phyloP scores from a whole-genome alignment of 2,329 filamentous ascomycete genomes.

The Davidsoniella eucalypti region DNA sequence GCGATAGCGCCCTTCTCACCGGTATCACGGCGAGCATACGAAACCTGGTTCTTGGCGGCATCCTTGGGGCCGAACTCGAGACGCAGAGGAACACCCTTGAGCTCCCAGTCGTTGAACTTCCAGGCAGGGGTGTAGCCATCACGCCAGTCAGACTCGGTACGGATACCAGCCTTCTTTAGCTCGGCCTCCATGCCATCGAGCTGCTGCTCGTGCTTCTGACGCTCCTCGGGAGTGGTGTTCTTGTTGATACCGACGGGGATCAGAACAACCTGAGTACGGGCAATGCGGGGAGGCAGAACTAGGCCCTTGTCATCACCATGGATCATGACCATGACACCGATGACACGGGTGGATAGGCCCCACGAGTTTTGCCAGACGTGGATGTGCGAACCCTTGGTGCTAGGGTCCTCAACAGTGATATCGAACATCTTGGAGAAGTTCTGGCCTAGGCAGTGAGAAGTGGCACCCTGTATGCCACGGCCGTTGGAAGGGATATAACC shows the following conservation, averaged over 20 bases:
- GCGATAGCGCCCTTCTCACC: constrained; percentile 68
- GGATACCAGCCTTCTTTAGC: constrained; percentile 57
- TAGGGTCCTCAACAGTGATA: constrained; percentile 89
- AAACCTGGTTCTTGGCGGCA: constrained; percentile 68
- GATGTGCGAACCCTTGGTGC: constrained; percentile 61
- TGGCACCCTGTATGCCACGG: constrained; percentile 89
- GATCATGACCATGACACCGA: constrained; percentile 98
- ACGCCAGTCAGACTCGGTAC: constrained; percentile 66
- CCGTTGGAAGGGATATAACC: constrained; percentile 93
- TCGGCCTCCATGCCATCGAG: constrained; percentile 53
- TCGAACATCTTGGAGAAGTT: constrained; percentile 99
- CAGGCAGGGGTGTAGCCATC: constrained; percentile 88
- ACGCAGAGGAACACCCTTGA: constrained; percentile 85
- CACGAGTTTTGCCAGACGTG: constrained; percentile 98
- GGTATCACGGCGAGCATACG: constrained; percentile 73
- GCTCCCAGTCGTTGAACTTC: constrained; percentile 99
- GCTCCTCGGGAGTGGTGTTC: constrained; percentile 67
- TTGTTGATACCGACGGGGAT: constrained; percentile 88
- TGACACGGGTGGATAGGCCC: constrained; percentile 92
- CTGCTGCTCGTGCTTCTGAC: constrained; percentile 57
- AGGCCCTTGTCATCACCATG: constrained; percentile 93
- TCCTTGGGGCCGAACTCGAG: constrained; percentile 96
- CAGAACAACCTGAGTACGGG: constrained; percentile 71
- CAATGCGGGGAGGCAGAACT: constrained; percentile 78
- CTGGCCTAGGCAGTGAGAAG: constrained; percentile 86